Evolutionary conservation across 345 rosid genomes (phyloP).

Genomic region (Citrus maxima): DNA sequence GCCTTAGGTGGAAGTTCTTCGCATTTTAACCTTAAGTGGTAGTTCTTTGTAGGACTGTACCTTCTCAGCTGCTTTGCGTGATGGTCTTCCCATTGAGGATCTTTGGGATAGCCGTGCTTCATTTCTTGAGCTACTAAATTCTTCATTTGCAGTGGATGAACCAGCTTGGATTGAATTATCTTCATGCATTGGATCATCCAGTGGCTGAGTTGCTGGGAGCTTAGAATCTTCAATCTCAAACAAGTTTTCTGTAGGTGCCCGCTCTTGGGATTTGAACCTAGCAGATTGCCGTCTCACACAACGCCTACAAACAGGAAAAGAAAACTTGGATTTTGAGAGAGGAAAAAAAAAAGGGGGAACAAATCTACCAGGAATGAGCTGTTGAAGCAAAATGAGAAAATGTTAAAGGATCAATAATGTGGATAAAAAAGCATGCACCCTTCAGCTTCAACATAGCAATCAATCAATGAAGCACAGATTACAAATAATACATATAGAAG

Average conservation of each 20-base stretch:
- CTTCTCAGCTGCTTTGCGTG: conserved; percentile 55
- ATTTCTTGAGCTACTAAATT: conserved; percentile 15
- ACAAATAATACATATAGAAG: not conserved
- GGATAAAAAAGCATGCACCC: not conserved
- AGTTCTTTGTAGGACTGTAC: conserved; percentile 63
- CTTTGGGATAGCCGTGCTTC: conserved; percentile 23
- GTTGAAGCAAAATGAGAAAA: not conserved
- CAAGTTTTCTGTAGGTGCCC: conserved; percentile 42
- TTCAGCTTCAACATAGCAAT: not conserved
- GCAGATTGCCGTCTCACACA: conserved; percentile 62
- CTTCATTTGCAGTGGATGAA: conserved; percentile 18
- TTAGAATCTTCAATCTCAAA: conserved; percentile 56
- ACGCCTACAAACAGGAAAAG: conserved; percentile 32
- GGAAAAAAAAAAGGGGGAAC: too few relatives aligned
- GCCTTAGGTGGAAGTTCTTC: conserved; percentile 18
- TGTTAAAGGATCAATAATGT: not conserved
- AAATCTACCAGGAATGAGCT: not conserved
- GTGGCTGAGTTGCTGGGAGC: conserved; percentile 17
- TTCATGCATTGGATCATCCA: conserved; percentile 23
- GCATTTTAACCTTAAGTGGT: conserved; percentile 46
- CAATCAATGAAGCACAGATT: not conserved
- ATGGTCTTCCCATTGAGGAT: conserved; percentile 51
- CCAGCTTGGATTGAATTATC: conserved; percentile 12
- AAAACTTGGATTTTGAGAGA: not conserved
- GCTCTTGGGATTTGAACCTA: conserved; percentile 45